These are phyloP conservation scores for Entrophospora sp. DNA, from an alignment of 192 early-diverging fungal species.

Conservation along the genomic window DNA sequence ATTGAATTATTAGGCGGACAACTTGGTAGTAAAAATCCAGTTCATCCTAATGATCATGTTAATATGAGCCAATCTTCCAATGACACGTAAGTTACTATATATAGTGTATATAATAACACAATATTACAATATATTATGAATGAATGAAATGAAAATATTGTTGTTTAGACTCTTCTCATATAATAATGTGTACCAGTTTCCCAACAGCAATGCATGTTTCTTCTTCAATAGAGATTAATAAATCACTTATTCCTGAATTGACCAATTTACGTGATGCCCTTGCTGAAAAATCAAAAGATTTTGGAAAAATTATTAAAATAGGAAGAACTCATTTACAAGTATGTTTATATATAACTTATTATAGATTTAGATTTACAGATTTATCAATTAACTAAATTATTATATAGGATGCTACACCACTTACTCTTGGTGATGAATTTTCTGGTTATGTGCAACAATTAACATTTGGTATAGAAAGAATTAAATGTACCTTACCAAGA, in stretches of 20 bases:
- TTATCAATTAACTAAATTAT: not conserved
- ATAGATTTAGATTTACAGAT: not conserved
- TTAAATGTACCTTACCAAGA: constrained; percentile 71
- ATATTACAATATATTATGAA: no score
- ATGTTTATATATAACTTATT: not conserved
- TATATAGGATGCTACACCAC: constrained; percentile 79
- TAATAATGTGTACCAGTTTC: constrained; percentile 57
- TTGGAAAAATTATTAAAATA: constrained; percentile 95
- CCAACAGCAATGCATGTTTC: constrained; percentile 99
- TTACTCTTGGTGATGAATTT: constrained; percentile 98
- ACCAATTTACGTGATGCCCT: constrained; percentile 72
- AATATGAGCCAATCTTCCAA: constrained; percentile 99
- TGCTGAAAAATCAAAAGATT: constrained; percentile 67
- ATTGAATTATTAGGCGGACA: constrained; percentile 89
- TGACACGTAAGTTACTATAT: constrained; percentile 61
- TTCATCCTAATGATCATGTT: constrained; percentile 99
- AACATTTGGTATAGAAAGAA: constrained; percentile 79
- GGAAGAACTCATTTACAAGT: constrained; percentile 93
- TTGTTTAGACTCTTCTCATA: no score
- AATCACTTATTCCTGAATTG: constrained; percentile 80
- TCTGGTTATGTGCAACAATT: constrained; percentile 95
- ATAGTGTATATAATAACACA: not conserved
- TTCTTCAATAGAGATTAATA: constrained; percentile 79
- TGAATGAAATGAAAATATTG: no score
- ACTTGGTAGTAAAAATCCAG: constrained; percentile 86